phyloP scores from a whole-genome alignment of 1,139 yeast species.

The Spathaspora sp. region DNA sequence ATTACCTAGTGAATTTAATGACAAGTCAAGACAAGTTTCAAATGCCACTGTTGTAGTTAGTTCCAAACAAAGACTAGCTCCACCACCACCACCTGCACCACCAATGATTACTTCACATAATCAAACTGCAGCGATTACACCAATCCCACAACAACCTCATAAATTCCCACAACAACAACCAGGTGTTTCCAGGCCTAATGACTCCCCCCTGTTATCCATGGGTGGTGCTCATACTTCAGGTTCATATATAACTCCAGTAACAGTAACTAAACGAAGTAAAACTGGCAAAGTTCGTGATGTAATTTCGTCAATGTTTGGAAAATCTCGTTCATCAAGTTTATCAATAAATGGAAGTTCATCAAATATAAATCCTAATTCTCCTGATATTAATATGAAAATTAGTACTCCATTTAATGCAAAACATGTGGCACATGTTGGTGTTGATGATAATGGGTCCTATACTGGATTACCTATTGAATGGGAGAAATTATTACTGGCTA shows the following conservation, averaged over 20 bases:
- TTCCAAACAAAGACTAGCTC: background rate
- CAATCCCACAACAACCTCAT: constrained; percentile 21
- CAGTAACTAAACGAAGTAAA: constrained; percentile 31
- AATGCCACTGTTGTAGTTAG: background rate
- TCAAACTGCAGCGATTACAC: constrained; percentile 38
- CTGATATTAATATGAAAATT: constrained; percentile 56
- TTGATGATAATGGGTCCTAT: constrained; percentile 83
- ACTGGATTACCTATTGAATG: constrained; percentile 92
- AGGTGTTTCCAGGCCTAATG: background rate
- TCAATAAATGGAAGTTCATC: constrained; percentile 15
- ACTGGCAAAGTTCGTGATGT: constrained; percentile 39
- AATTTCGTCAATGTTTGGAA: constrained; percentile 42
- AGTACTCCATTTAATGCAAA: constrained; percentile 89
- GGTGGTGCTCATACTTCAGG: constrained; percentile 1
- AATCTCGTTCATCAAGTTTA: constrained; percentile 19
- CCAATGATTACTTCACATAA: constrained; percentile 16
- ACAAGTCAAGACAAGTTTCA: background rate
- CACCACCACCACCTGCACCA: background rate
- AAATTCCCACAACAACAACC: constrained; percentile 6
- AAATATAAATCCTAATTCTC: constrained; percentile 14
- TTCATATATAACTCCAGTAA: background rate
- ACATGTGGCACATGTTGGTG: constrained; percentile 92
- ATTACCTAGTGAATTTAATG: background rate
- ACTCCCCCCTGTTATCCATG: background rate
- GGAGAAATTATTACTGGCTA: constrained; percentile 78